Evolutionary conservation across 1,284 basidiomycete genomes (phyloP), one percentile per base, ranked within the genome.

Genomic region (Leccinum griseonigrum): DNA sequence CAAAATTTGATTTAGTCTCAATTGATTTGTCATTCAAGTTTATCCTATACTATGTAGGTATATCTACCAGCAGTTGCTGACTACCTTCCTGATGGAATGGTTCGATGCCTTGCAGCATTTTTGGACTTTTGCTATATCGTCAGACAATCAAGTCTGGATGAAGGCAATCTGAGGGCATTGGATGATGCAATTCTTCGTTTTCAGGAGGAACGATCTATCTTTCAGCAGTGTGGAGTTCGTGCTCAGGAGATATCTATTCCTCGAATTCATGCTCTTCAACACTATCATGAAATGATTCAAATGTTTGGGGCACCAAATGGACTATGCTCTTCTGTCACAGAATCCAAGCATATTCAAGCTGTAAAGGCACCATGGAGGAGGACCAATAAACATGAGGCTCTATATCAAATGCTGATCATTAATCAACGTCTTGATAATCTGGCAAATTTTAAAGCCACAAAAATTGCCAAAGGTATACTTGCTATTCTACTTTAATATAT

Each of bases 101-200:
- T 57, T 18, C 56, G 48, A 48, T n/a, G 29, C 14, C 31, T 57
- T 18, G 31, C 56, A 18, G 43, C 56, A 14, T 57, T 57, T 29
- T 22, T 48, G 56, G 29, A 57, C 3, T 57, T 57, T 26, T 57
- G 56, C 16, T 62, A 63, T 29, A 55, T 63, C 10, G 38, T 56
- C 16, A 18, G 26, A 4, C 36, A 48, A 1, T 53, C 50, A 9
- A 48, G 48, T 9, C n/a, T 63, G 2, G 43, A 18, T 22, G 56
- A 60, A 2, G 51, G n/a, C 1, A 31, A 56, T 16, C 14, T 50
- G 26, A 26, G 6, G 5, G 46, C 46, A 22, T 13, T 50, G n/a
- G 4, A 46, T 18, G 6, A 11, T 22, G 18, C 18, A 10, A 18
- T 46, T 10, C n/a, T 18, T 22, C 11, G 4, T 9, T 46, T 46